phyloP scores from a whole-genome alignment of 2,329 filamentous ascomycete species.

The Aspergillus alliaceus region DNA sequence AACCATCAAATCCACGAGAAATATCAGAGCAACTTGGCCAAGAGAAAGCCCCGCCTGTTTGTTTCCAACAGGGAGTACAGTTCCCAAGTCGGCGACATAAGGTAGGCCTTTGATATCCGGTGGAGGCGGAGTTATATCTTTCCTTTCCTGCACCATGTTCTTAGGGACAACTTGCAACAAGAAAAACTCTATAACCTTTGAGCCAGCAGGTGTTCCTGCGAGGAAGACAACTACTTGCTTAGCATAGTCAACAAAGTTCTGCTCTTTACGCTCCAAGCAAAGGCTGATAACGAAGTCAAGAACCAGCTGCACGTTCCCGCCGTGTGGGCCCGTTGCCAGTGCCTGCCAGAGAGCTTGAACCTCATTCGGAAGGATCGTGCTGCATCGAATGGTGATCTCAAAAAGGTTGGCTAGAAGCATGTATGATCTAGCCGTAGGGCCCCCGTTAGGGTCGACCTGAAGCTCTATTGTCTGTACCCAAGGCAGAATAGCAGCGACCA shows the following conservation, averaged over 20 bases:
- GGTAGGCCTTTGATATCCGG: slow-evolving; percentile 74
- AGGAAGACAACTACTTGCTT: slow-evolving; percentile 98
- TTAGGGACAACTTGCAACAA: slow-evolving; percentile 88
- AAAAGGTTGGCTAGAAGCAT: slow-evolving; percentile 93
- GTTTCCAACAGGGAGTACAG: slow-evolving; percentile 80
- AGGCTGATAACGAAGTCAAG: slow-evolving; percentile 95
- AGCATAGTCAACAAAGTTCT: slow-evolving; percentile 96
- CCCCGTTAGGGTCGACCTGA: slow-evolving; percentile 86
- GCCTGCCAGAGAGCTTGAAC: slow-evolving; percentile 98
- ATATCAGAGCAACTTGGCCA: slow-evolving; percentile 86
- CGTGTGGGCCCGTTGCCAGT: slow-evolving; percentile 86
- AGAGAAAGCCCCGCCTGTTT: slow-evolving; percentile 89
- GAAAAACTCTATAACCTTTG: slow-evolving; percentile 92
- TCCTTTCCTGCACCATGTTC: slow-evolving; percentile 94
- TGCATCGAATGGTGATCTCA: slow-evolving; percentile 92
- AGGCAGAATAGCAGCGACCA: slow-evolving; percentile 89
- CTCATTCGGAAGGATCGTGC: slow-evolving; percentile 86
- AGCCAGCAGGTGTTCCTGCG: slow-evolving; percentile 79
- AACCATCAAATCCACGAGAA: slow-evolving; percentile 94
- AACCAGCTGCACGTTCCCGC: slow-evolving; percentile 89
- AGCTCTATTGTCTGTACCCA: slow-evolving; percentile 96
- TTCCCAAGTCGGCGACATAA: slow-evolving; percentile 82
- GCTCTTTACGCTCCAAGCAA: slow-evolving; percentile 89
- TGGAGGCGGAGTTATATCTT: slow-evolving; percentile 62
- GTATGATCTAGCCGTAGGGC: slow-evolving; percentile 87